phyloP scores from a whole-genome alignment of 805 yeast genomes.

The Ogataea siamensis region DNA sequence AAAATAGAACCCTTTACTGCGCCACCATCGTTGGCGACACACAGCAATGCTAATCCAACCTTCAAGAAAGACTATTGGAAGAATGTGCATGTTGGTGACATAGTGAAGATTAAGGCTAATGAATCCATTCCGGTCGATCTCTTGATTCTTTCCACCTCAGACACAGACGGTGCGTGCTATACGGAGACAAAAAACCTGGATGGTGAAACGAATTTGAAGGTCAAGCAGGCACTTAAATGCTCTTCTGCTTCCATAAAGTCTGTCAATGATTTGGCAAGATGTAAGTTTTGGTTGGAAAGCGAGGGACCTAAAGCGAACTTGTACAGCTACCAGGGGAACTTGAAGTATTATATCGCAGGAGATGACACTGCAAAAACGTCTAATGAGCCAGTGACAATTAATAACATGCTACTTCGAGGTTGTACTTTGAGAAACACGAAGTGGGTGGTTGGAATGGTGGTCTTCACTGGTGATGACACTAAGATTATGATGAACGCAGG shows the following conservation, averaged over 20 bases:
- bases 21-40: constrained; percentile 17
- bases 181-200: constrained; percentile 81
- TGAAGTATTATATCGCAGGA: constrained; percentile 43
- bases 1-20: constrained; percentile 32
- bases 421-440: constrained; percentile 76
- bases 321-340: constrained; percentile 72
- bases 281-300: constrained; percentile 68
- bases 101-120: constrained; percentile 62
- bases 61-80: constrained; percentile 61
- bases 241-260: constrained; percentile 39
- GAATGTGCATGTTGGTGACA: constrained; percentile 71
- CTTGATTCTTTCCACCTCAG: constrained; percentile 64
- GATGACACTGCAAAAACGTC: constrained; percentile 36
- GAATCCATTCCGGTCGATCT: constrained; percentile 81
- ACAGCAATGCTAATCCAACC: constrained; percentile 21
- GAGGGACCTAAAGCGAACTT: constrained; percentile 83
- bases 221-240: constrained; percentile 68
- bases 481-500: constrained; percentile 83
- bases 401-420: constrained; percentile 71
- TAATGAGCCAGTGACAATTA: constrained; percentile 67
- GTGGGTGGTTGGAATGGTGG: constrained; percentile 78
- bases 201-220: constrained; percentile 78
- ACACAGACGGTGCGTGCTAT: constrained; percentile 63
- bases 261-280: constrained; percentile 45
- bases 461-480: constrained; percentile 76